Percentiles rank a stretch among this genome's conserved stretches.
phyloP scores from a whole-genome alignment of 805 yeast genomes.

The Teunomyces atbi region DNA sequence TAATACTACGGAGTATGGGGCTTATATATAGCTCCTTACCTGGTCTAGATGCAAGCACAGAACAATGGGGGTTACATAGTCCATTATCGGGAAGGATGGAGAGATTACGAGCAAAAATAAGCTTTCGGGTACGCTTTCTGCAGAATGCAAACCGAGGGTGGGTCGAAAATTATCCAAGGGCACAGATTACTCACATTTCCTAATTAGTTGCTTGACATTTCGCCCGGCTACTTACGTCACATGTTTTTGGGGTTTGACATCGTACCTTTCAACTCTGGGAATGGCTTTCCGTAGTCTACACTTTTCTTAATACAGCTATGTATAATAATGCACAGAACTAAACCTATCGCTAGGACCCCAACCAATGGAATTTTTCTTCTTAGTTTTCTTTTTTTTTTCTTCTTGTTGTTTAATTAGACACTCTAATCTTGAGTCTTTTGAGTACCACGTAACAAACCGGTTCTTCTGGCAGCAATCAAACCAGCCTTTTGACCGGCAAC shows the following conservation, averaged over 20 bases:
- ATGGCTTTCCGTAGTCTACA: background rate
- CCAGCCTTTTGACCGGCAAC: slow-evolving; percentile 99
- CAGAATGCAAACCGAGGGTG: background rate
- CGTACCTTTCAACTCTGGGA: background rate
- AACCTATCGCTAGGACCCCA: slow-evolving; percentile 5
- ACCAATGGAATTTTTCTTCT: slow-evolving; percentile 1
- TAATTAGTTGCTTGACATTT: too few relatives aligned
- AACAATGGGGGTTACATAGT: background rate
- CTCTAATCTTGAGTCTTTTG: slow-evolving; percentile 65
- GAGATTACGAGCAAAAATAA: too few relatives aligned
- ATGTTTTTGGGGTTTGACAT: background rate
- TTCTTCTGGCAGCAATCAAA: slow-evolving; percentile 99
- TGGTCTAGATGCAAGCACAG: background rate
- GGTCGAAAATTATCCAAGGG: background rate
- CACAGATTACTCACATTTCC: too few relatives aligned
- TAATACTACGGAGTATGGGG: background rate
- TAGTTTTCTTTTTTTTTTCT: background rate
- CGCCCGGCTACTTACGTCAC: too few relatives aligned
- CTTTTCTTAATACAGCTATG: slow-evolving; percentile 1
- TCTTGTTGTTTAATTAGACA: background rate
- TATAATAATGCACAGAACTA: slow-evolving; percentile 5
- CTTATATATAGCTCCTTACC: too few relatives aligned
- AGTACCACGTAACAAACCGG: slow-evolving; percentile 99
- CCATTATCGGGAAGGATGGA: too few relatives aligned
- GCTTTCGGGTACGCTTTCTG: background rate